A percentile compares a stretch with the other conserved stretches of the same genome.
Evolutionary conservation across 768 basidiomycete species (phyloP).

Genomic region (Pleurotus pulmonarius): DNA sequence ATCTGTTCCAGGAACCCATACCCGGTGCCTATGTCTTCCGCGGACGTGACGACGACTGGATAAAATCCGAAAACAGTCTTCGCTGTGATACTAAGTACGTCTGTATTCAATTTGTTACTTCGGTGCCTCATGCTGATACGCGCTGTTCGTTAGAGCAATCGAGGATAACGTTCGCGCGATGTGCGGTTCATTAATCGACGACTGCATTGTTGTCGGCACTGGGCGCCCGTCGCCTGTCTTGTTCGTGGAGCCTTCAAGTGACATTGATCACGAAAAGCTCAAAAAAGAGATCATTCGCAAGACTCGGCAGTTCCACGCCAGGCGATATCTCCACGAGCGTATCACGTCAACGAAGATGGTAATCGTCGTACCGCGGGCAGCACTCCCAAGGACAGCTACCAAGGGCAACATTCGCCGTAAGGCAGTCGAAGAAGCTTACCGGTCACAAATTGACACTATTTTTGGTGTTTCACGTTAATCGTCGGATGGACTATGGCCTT

Average conservation of each 20-base stretch:
- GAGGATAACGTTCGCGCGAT: slow-evolving; percentile 71
- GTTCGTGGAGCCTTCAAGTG: slow-evolving; percentile 62
- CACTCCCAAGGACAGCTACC: slow-evolving; percentile 73
- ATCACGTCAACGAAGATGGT: slow-evolving; percentile 64
- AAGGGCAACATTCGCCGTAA: slow-evolving; percentile 80
- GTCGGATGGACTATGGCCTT: not conserved
- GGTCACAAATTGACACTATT: slow-evolving; percentile 52
- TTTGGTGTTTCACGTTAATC: slow-evolving; percentile 27
- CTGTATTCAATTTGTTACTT: not conserved
- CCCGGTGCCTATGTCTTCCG: slow-evolving; percentile 60
- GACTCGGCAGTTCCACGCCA: slow-evolving; percentile 67
- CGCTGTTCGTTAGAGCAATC: slow-evolving; percentile 47
- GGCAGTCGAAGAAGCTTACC: slow-evolving; percentile 69
- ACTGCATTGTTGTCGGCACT: slow-evolving; percentile 75
- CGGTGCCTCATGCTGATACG: not conserved
- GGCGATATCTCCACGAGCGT: slow-evolving; percentile 78
- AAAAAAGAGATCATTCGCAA: slow-evolving; percentile 72
- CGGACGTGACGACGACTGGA: slow-evolving; percentile 83
- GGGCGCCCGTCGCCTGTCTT: slow-evolving; percentile 74
- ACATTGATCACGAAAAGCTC: slow-evolving; percentile 53
- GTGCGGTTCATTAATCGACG: slow-evolving; percentile 61
- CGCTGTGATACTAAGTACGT: slow-evolving; percentile 72
- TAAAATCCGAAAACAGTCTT: slow-evolving; percentile 75
- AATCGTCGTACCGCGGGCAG: slow-evolving; percentile 59
- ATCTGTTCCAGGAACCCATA: slow-evolving; percentile 66